Evolutionary conservation across 2,329 filamentous ascomycete genomes (phyloP), one percentile per base, ranked within the genome.

Genomic region (Aspergillus ruber): DNA sequence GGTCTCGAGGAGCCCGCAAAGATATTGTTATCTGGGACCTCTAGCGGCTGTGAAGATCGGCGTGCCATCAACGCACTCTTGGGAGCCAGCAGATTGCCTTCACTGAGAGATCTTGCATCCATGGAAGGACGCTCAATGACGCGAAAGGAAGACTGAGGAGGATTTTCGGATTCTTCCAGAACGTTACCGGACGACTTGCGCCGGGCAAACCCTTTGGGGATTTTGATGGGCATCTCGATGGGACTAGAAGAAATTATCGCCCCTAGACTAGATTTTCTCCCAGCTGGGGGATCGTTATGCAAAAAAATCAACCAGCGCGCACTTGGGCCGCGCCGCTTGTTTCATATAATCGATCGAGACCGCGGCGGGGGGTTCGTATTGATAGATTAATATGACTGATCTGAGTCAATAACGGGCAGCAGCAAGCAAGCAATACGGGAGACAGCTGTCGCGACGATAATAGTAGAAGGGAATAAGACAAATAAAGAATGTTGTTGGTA

Each of bases 101-200:
- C 66, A 46, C 70, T 71, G 51, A 71, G 65, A 12, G 72, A 73
- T 53, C 68, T 71, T 52, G 68, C 70, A 41, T 70, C 66, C 12
- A 61, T 59, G 35, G 63, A 60, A 13, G 75, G 72, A 49, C 77
- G 71, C 53, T 79, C 76, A 47, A 80, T 69, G 39, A 81, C 77
- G 18, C 73, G 69, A 58, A 80, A 80, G n/a, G 76, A 77, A 18
- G 74, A 62, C 44, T 68, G 66, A 12, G 61, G 60, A 25, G 67
- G 60, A 21, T 65, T 63, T 48, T 67, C 67, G 36, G 67, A 59
- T 44, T 76, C 72, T 25, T 80, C 77, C 51, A 80, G 63, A 44
- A 68, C 71, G 66, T 78, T 77, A 42, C 74, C 76, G 50, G 76
- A 75, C 49, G 76, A 79, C 64, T 79, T 79, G 56, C 77, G 74